Conservation (phyloP, 371 early-diverging fungal genomes). For the Mucor sp. region DNA sequence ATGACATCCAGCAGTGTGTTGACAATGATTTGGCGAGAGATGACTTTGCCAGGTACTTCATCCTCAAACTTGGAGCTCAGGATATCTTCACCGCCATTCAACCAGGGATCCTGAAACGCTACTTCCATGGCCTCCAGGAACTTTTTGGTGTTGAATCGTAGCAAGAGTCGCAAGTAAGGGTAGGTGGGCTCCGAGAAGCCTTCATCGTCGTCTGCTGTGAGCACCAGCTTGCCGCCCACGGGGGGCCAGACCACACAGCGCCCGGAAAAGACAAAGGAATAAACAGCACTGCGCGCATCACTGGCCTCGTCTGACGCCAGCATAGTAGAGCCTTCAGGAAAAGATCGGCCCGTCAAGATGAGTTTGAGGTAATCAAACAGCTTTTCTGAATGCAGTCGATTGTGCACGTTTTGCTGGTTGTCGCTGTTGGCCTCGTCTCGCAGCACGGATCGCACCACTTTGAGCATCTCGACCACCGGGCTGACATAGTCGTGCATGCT, state of each 20-base stretch:
- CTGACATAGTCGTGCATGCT: slow-evolving; percentile 80
- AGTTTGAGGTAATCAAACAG: slow-evolving; percentile 75
- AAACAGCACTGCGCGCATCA: slow-evolving; percentile 73
- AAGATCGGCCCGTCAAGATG: slow-evolving; percentile 72
- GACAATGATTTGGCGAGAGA: slow-evolving; percentile 77
- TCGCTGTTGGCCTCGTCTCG: slow-evolving; percentile 31
- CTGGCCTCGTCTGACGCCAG: slow-evolving; percentile 55
- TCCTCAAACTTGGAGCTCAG: slow-evolving; percentile 55
- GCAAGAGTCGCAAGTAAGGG: slow-evolving; percentile 72
- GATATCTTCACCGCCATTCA: slow-evolving; percentile 65
- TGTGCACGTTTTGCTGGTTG: slow-evolving; percentile 7
- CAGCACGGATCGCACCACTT: slow-evolving; percentile 59
- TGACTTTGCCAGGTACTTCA: slow-evolving; percentile 60
- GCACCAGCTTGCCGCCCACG: slow-evolving; percentile 54
- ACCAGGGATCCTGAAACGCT: slow-evolving; percentile 73
- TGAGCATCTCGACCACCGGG: slow-evolving; percentile 75
- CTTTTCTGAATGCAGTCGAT: slow-evolving; percentile 57
- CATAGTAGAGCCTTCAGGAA: slow-evolving; percentile 64
- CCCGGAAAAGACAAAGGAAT: slow-evolving; percentile 79
- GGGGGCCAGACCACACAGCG: slow-evolving; percentile 76
- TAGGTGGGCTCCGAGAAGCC: slow-evolving; percentile 67
- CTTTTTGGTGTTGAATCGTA: slow-evolving; percentile 68
- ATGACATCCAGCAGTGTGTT: slow-evolving; percentile 71
- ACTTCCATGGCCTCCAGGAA: slow-evolving; percentile 66
- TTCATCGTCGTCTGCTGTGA: slow-evolving; percentile 62